A percentile compares a stretch with the other conserved stretches of the same genome.
phyloP scores from a whole-genome alignment of 176 grass and related monocot genomes.

The Cymbopogon citratus region DNA sequence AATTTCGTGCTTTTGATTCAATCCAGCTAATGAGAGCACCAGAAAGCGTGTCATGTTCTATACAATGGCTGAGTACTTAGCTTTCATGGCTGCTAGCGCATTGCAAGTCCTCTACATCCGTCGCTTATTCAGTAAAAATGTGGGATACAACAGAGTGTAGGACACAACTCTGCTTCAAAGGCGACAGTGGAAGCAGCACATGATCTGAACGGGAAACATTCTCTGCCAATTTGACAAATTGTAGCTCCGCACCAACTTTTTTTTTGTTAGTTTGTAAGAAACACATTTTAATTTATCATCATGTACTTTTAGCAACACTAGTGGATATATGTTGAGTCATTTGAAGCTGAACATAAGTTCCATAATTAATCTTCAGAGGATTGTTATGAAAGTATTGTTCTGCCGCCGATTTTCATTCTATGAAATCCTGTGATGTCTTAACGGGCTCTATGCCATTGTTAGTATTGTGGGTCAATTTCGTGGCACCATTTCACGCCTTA shows the following conservation, averaged over 20 bases:
- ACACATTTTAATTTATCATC: conserved; percentile 25
- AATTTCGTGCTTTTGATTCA: conserved; percentile 20
- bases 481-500: not conserved
- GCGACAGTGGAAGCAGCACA: not conserved
- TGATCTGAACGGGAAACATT: conserved; percentile 16
- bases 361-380: conserved; percentile 28
- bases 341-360: conserved; percentile 39
- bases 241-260: conserved; percentile 23
- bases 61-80: conserved; percentile 70
- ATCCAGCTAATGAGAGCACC: conserved; percentile 98
- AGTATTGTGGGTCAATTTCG: not conserved
- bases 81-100: conserved; percentile 63
- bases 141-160: conserved; percentile 91
- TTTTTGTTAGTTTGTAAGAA: conserved; percentile 25
- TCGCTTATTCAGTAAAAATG: conserved; percentile 82
- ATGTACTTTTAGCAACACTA: conserved; percentile 33
- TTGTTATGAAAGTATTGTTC: not conserved
- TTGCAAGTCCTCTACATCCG: conserved; percentile 92
- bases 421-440: not conserved
- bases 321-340: conserved; percentile 22
- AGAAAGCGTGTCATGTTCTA: conserved; percentile 83
- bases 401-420: not conserved
- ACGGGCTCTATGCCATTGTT: not conserved
- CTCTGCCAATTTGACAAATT: conserved; percentile 15
- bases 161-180: conserved; percentile 17